A percentile compares a stretch with the other conserved stretches of the same genome.
These are phyloP conservation scores for Lactarius hengduanensis DNA, from an alignment of 768 basidiomycete species.

Conservation along the genomic window DNA sequence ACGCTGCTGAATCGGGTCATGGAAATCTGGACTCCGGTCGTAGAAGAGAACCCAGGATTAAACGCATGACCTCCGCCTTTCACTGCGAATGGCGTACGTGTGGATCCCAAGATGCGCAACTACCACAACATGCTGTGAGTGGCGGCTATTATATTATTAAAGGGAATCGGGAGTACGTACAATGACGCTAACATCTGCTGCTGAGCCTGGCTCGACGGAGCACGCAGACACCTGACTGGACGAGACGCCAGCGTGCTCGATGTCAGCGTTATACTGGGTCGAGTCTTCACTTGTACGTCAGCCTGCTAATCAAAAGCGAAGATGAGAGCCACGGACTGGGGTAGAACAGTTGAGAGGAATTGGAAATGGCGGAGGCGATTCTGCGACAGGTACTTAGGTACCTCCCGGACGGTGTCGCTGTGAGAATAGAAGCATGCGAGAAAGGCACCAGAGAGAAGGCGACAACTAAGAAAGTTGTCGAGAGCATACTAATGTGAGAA, in stretches of 20 bases:
- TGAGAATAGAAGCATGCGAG: not conserved
- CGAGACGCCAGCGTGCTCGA: not conserved
- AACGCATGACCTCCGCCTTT: conserved; percentile 28
- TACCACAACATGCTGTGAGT: not conserved
- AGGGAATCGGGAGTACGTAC: conserved; percentile 3
- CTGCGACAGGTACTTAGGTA: not conserved
- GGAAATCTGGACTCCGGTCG: conserved; percentile 32
- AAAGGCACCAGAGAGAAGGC: not conserved
- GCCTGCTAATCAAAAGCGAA: not conserved
- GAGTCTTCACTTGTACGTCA: not conserved
- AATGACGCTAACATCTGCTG: conserved; percentile 26
- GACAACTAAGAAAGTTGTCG: not conserved
- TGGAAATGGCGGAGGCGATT: not conserved
- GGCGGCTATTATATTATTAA: no score
- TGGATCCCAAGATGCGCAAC: conserved; percentile 21
- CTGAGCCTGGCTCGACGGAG: conserved; percentile 29
- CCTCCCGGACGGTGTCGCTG: not conserved
- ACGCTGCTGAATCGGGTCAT: conserved; percentile 29
- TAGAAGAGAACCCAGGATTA: conserved; percentile 32
- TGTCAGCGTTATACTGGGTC: not conserved
- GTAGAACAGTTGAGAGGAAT: not conserved
- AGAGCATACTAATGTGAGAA: not conserved
- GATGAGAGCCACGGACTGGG: not conserved
- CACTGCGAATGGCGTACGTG: not conserved
- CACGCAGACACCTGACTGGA: conserved; percentile 5